Conservation (phyloP, 2,329 filamentous ascomycete genomes). For the Grosmannia serpens region DNA sequence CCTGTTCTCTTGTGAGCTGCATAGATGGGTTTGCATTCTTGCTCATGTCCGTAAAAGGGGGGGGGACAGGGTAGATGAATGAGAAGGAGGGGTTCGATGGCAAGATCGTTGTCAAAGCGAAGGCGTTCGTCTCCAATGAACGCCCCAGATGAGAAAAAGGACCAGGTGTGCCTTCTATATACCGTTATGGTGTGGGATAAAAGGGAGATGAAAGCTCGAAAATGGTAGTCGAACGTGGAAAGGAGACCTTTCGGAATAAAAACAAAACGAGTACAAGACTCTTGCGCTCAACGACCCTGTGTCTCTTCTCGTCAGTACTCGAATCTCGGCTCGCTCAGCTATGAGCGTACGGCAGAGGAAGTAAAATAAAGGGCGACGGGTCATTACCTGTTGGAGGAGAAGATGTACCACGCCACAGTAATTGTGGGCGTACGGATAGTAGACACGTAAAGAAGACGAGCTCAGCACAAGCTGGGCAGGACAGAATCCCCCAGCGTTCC, state of each 20-base stretch:
- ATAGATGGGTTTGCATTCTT: conserved; percentile 7
- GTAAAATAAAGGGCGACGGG: neutral
- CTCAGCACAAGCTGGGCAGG: neutral
- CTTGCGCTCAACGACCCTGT: neutral
- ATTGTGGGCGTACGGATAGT: neutral
- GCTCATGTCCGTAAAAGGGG: neutral
- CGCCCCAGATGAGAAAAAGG: neutral
- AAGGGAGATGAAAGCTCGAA: neutral
- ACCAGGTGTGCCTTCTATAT: neutral
- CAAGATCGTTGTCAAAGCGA: neutral
- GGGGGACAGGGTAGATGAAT: neutral
- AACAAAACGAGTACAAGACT: neutral
- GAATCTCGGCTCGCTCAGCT: neutral
- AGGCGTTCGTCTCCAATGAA: neutral
- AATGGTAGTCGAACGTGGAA: neutral
- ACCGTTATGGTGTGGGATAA: neutral
- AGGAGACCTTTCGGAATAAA: neutral
- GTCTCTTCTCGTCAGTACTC: neutral
- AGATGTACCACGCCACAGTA: neutral
- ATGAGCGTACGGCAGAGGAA: neutral
- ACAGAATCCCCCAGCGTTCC: neutral
- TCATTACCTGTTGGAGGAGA: neutral
- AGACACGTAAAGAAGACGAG: neutral
- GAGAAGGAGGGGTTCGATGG: too few relatives aligned
- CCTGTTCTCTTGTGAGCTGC: conserved; percentile 23